A percentile compares a stretch with the other conserved stretches of the same genome.
These are phyloP conservation scores for Nelumbo lutea DNA, from an alignment of 164 flowering plant genomes.

Conservation along the genomic window DNA sequence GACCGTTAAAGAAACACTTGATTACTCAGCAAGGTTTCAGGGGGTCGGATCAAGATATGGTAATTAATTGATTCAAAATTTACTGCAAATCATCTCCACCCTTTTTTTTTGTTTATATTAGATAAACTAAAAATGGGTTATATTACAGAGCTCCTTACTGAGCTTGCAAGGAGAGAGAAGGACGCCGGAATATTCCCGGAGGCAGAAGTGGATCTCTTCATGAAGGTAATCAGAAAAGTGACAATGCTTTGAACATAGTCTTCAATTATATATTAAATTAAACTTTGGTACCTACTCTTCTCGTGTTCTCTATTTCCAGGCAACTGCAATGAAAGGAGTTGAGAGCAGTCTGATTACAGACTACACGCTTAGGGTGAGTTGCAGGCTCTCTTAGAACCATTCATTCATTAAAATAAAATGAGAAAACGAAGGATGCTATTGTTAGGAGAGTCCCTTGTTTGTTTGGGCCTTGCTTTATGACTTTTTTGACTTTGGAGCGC, in stretches of 20 bases:
- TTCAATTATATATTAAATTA: background rate
- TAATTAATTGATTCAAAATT: conserved; percentile 17
- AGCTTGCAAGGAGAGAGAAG: conserved; percentile 85
- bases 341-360: conserved; percentile 87
- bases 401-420: too few species aligned
- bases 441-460: too few species aligned
- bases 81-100: background rate
- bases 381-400: too few species aligned
- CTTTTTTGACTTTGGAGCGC: too few species aligned
- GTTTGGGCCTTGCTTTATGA: too few species aligned
- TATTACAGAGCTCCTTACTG: conserved; percentile 65
- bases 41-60: conserved; percentile 92
- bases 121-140: background rate
- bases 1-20: conserved; percentile 95
- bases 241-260: too few species aligned
- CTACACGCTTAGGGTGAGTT: conserved; percentile 77
- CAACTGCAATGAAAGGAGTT: conserved; percentile 78
- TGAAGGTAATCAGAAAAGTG: conserved; percentile 55
- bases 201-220: conserved; percentile 89
- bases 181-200: conserved; percentile 82
- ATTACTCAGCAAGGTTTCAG: conserved; percentile 92
- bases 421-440: too few species aligned
- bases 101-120: background rate
- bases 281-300: background rate
- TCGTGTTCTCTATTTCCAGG: conserved; percentile 34